Base-by-base conservation (phyloP, 2,329 filamentous ascomycete species). In the Scedosporium boydii region DNA sequence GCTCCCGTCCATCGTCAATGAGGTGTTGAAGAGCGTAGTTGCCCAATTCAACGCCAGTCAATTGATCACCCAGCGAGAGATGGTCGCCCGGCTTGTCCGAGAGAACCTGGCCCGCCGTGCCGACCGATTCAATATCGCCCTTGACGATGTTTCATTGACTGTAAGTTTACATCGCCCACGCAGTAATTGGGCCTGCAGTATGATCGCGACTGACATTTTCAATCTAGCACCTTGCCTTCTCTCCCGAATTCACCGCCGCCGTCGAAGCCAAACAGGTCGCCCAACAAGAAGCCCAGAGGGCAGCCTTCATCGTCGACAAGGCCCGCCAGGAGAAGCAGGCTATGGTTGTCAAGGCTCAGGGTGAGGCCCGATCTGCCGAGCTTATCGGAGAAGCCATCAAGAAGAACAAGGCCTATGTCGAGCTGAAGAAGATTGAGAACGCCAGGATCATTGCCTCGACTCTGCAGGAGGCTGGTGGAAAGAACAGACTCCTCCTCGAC, bases 261-360 rank as follows among this genome's bases (percentile, higher is more conserved):
- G 87, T 89, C 64, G 87, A 89, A 74, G 86, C 87, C 65, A 89
- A 89, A 78, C 87, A 89, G 74, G 87, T 89, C 62, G 87, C 87
- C 60, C 87, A 89, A 76, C 95, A 99, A 80, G 95, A 99, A 76
- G 95, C 95, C 41, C 95, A 99, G 78, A 87, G 95, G 67, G 95
- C 95, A 41, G 95, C 95, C 65, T 99, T 99, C 80, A 83, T 99
- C 60, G 95, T 99, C 68, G 95, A 99, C 87, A 97, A 98, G 81
- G 95, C 95, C 61, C 88, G 95, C 68, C 95, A 99, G 79, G 95
- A 99, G 84, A 99, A 99, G 83, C 95, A 99, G 80, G 95, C 95
- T 70, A 97, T 93, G 81, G 92, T 99, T 62, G 95, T 99, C 73
- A 91, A 92, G 78, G 95, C 95, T 3, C 95, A 98, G 86, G 95